Conservation (phyloP, 2,329 filamentous ascomycete species). For the Hypoxylon sp. region DNA sequence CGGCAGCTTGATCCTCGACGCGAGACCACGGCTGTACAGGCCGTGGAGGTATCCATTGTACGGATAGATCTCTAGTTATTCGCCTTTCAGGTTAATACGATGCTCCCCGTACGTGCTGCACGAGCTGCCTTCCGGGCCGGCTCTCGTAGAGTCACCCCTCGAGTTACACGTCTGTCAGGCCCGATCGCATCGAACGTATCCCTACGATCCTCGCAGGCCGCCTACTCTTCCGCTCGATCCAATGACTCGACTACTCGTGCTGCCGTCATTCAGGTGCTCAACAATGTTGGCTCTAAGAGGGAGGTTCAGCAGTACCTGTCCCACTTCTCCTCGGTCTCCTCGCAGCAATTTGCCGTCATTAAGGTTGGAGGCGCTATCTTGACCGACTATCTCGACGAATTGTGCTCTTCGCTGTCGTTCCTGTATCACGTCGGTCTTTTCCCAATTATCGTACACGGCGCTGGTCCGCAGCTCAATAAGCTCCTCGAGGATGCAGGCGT, state of each 20-base stretch:
- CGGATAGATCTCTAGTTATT: constrained; percentile 19
- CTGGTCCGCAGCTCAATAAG: constrained; percentile 93
- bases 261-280: constrained; percentile 89
- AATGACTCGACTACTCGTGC: constrained; percentile 74
- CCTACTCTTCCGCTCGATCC: constrained; percentile 48
- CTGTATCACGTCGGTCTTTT: constrained; percentile 95
- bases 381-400: constrained; percentile 90
- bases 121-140: constrained; percentile 49
- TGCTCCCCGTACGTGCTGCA: constrained; percentile 47
- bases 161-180: constrained; percentile 37
- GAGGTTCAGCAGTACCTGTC: constrained; percentile 98
- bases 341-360: constrained; percentile 97
- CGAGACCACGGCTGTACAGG: constrained; percentile 40
- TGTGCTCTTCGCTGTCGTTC: constrained; percentile 89
- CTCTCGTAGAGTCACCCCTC: constrained; percentile 46
- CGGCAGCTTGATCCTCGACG: constrained; percentile 37
- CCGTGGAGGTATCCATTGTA: constrained; percentile 36
- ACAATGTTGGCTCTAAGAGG: constrained; percentile 94
- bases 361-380: constrained; percentile 98
- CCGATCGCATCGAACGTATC: constrained; percentile 32
- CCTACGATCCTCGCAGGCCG: constrained; percentile 51
- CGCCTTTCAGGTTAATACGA: constrained; percentile 30
- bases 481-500: constrained; percentile 90
- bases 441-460: constrained; percentile 95
- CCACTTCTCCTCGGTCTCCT: constrained; percentile 95